phyloP scores from a whole-genome alignment of 768 basidiomycete genomes.

The Terana coerulea region DNA sequence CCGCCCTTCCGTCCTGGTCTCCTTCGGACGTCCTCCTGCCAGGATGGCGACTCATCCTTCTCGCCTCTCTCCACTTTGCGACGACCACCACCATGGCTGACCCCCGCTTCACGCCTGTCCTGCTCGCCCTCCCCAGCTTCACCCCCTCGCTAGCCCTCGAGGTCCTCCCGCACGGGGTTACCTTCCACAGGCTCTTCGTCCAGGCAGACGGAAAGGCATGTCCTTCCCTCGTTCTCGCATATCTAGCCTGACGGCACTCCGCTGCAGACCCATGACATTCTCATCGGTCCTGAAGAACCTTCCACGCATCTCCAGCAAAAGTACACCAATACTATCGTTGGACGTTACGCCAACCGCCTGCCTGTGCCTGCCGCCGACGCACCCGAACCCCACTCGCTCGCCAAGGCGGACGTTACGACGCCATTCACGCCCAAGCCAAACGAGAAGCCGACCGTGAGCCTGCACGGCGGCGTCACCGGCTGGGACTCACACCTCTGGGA shows the following conservation, averaged over 20 bases:
- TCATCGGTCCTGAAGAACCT: slow-evolving; percentile 68
- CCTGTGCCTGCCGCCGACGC: slow-evolving; percentile 36
- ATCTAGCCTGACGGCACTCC: not conserved
- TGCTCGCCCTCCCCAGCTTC: slow-evolving; percentile 50
- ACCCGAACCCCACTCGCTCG: not conserved
- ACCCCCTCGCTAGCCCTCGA: slow-evolving; percentile 62
- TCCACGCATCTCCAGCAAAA: slow-evolving; percentile 54
- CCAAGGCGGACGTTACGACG: slow-evolving; percentile 46
- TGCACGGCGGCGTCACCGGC: slow-evolving; percentile 69
- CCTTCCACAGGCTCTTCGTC: slow-evolving; percentile 63
- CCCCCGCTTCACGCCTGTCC: slow-evolving; percentile 42
- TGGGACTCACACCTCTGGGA: slow-evolving; percentile 59
- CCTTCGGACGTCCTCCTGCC: too few species aligned
- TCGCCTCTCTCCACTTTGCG: too few species aligned
- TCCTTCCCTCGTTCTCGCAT: not conserved
- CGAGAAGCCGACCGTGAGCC: slow-evolving; percentile 45
- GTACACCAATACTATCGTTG: slow-evolving; percentile 72
- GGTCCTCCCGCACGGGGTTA: slow-evolving; percentile 65
- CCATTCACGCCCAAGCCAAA: slow-evolving; percentile 35
- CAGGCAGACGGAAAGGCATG: slow-evolving; percentile 61
- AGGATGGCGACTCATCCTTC: too few species aligned
- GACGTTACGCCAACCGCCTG: slow-evolving; percentile 70
- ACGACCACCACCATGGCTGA: slow-evolving; percentile 11
- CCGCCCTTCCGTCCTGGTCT: too few species aligned
- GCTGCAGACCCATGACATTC: slow-evolving; percentile 66